Evolutionary conservation across 2,329 filamentous ascomycete species (phyloP).

Genomic region (Trichoderma sp.): DNA sequence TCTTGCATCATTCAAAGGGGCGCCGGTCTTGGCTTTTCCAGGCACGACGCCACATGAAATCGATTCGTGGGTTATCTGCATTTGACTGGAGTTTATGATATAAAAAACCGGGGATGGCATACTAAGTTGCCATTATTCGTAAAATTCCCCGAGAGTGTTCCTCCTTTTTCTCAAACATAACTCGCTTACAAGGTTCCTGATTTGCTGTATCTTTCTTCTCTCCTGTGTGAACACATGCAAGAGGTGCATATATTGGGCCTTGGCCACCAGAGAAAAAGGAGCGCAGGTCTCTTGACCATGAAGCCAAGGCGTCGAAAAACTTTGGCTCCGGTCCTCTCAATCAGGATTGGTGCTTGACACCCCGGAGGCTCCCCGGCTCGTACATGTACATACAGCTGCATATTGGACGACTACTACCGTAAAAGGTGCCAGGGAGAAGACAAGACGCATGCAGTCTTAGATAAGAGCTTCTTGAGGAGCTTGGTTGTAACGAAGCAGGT

Average conservation of each 20-base stretch:
- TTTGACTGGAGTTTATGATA: neutral
- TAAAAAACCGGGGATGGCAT: neutral
- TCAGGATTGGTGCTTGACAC: neutral
- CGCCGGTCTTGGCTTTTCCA: neutral
- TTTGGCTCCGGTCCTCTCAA: neutral
- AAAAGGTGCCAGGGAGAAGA: neutral
- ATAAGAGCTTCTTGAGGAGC: neutral
- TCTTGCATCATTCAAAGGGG: neutral
- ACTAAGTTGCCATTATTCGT: neutral
- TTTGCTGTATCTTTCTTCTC: neutral
- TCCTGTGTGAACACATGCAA: neutral
- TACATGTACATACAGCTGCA: neutral
- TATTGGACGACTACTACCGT: neutral
- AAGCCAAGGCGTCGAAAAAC: neutral
- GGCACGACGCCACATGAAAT: conserved; percentile 6
- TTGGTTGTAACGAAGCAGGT: neutral
- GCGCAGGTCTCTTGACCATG: neutral
- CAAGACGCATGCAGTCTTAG: neutral
- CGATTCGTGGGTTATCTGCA: neutral
- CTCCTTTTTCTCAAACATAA: neutral
- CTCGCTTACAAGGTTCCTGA: neutral
- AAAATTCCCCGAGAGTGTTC: neutral
- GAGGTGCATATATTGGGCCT: neutral
- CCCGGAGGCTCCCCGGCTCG: neutral
- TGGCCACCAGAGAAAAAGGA: neutral